Evolutionary conservation across 768 basidiomycete species (phyloP), one percentile per base, ranked within the genome.

Genomic region (Neoboletus subvelutipes): DNA sequence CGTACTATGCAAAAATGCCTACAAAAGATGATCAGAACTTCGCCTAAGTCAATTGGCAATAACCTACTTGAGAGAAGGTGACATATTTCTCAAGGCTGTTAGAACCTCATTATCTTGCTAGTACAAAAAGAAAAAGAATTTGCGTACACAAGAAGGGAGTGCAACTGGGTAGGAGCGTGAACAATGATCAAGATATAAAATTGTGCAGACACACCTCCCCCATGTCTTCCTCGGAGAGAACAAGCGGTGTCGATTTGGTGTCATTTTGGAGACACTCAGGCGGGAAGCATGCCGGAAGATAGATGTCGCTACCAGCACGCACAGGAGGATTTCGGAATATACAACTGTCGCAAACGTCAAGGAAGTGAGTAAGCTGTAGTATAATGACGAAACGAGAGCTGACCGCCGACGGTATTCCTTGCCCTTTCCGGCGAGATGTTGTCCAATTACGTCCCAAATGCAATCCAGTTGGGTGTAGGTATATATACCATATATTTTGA

Each of bases 101-200:
- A 45, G 77, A 80, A 66, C 80, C 53, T 85, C 43, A 81, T 65
- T 12, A 71, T 77, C 49, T 18, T 3, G 20, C 10, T 24, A 24
- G 9, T 0, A 11, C 29, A 46, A 24, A 18, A 24, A 12, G 45
- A 24, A 18, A 24, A 12, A 13, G 12, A 17, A 49, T 31, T 18
- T 39, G 67, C 82, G 54, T 65, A 86, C 84, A 83, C 77, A 18
- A 86, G 75, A 24, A 86, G 75, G 2, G 80, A 75, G 60, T 87
- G 84, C 8, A 86, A 72, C 83, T 86, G 12, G 10, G 46, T 18
- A 51, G 22, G 29, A 2, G 24, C 34, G 33, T 39, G 15, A 62
- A 41, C 18, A 42, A 46, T 24, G 6, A 41, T 6, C 18, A 7
- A 31, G 10, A 46, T 41, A 37, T n/a, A 2, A 24, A 17, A 26